phyloP scores from a whole-genome alignment of 106 monocot species.

The Platanthera guangdongensis region DNA sequence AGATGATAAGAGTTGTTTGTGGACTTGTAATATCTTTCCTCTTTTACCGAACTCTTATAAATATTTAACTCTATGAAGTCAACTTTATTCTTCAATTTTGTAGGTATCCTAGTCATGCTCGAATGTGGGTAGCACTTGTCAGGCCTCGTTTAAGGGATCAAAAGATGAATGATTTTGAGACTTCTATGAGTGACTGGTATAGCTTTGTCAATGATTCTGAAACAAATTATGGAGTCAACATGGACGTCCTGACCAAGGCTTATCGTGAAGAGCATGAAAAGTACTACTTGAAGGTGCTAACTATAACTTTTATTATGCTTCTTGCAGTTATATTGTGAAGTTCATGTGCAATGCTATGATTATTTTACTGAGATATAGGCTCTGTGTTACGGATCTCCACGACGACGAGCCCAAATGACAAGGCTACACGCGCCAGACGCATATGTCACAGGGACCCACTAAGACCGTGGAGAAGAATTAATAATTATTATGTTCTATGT shows the following conservation, averaged over 20 bases:
- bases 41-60: background rate
- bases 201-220: slow-evolving; percentile 71
- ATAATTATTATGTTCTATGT: no score
- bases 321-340: background rate
- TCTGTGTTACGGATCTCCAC: no score
- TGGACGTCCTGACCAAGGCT: slow-evolving; percentile 39
- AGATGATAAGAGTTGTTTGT: background rate
- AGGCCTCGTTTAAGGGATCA: slow-evolving; percentile 71
- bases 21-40: background rate
- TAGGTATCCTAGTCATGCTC: slow-evolving; percentile 99
- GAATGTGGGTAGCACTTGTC: slow-evolving; percentile 96
- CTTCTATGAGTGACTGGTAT: slow-evolving; percentile 72
- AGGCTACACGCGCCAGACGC: no score
- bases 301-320: background rate
- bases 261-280: slow-evolving; percentile 22
- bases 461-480: no score
- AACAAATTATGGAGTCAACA: slow-evolving; percentile 15
- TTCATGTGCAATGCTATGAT: background rate
- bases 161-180: slow-evolving; percentile 68
- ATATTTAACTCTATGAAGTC: background rate
- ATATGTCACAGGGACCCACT: no score
- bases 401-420: no score
- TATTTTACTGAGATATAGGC: background rate
- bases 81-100: slow-evolving; percentile 6
- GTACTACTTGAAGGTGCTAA: slow-evolving; percentile 72